These are phyloP conservation scores for Tephrocybe sp. DNA, from an alignment of 768 basidiomycete genomes.

Conservation along the genomic window DNA sequence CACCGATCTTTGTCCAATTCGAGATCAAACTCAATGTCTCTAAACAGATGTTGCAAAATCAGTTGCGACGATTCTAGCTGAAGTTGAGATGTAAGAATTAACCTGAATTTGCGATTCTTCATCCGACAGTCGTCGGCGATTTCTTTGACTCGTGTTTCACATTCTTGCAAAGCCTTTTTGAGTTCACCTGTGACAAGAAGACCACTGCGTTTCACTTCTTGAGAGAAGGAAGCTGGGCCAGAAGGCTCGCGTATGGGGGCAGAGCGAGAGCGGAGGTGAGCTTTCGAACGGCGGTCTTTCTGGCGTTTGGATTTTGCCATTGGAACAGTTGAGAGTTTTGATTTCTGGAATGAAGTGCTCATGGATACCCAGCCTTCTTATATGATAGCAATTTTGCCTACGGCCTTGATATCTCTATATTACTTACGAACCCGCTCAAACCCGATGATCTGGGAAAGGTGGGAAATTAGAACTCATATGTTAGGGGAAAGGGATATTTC, in stretches of 20 bases:
- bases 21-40: constrained; percentile 59
- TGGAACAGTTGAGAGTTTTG: not conserved
- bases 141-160: constrained; percentile 37
- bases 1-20: constrained; percentile 40
- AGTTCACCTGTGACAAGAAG: constrained; percentile 49
- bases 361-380: no score
- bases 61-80: not conserved
- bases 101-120: constrained; percentile 53
- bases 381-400: no score
- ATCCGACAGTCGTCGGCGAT: constrained; percentile 28
- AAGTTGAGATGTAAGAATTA: not conserved
- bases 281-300: not conserved
- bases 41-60: constrained; percentile 19
- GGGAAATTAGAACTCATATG: no score
- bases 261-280: not conserved
- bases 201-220: constrained; percentile 21
- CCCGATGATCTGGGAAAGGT: no score
- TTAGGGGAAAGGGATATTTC: no score
- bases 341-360: no score
- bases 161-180: constrained; percentile 42
- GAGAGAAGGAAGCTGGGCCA: not conserved
- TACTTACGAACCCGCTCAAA: no score
- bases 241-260: no score
- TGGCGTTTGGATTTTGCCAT: not conserved
- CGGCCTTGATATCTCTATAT: no score